phyloP scores from a whole-genome alignment of 352 stramenopile species.

The Peronospora belbahrii region DNA sequence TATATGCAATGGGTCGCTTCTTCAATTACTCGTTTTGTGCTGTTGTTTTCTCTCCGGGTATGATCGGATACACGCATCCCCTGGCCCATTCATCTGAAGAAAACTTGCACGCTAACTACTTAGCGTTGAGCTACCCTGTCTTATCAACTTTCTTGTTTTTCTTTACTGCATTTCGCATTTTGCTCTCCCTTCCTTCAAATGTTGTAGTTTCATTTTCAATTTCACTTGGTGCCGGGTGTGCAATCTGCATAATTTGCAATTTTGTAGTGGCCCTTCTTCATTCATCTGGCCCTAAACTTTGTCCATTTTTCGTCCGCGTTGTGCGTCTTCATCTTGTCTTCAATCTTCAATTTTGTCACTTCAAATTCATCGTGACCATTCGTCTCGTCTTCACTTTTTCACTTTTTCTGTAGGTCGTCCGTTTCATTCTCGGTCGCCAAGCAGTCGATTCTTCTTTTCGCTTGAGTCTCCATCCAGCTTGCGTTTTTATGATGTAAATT shows the following conservation, averaged over 20 bases:
- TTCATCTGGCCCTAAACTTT: slow-evolving; percentile 22
- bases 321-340: slow-evolving; percentile 23
- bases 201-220: slow-evolving; percentile 39
- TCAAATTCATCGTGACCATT: slow-evolving; percentile 30
- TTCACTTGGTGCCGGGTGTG: slow-evolving; percentile 19
- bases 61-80: slow-evolving; percentile 4
- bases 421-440: slow-evolving; percentile 21
- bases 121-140: slow-evolving; percentile 13
- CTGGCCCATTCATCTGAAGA: slow-evolving; percentile 8
- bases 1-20: slow-evolving; percentile 25
- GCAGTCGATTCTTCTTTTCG: slow-evolving; percentile 23
- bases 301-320: slow-evolving; percentile 23
- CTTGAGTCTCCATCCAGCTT: slow-evolving; percentile 31
- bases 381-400: slow-evolving; percentile 25
- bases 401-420: slow-evolving; percentile 18
- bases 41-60: slow-evolving; percentile 4
- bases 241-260: slow-evolving; percentile 33
- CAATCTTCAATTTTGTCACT: slow-evolving; percentile 24
- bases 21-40: slow-evolving; percentile 5
- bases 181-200: slow-evolving; percentile 30
- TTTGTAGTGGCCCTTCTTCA: slow-evolving; percentile 24
- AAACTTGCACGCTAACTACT: slow-evolving; percentile 12
- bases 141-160: slow-evolving; percentile 30
- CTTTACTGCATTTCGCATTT: slow-evolving; percentile 34
- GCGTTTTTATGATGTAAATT: slow-evolving; percentile 31